Percentiles rank a stretch among this genome's conserved stretches.
Conservation (phyloP, 176 grass and related monocot genomes). For the Aegilops bicornis region DNA sequence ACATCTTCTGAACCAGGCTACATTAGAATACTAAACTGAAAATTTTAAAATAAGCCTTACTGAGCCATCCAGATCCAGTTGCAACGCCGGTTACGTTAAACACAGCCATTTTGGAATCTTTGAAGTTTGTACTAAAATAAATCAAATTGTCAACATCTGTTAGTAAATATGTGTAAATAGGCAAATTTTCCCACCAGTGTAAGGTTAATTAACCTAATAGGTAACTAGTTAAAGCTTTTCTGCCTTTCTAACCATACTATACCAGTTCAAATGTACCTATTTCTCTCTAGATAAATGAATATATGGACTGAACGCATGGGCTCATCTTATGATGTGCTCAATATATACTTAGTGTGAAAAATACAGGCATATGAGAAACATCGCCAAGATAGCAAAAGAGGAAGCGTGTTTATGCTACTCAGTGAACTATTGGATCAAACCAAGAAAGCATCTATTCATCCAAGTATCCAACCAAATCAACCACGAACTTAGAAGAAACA, state of each 20-base stretch:
- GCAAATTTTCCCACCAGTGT: background rate
- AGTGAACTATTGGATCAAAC: background rate
- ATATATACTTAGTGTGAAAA: background rate
- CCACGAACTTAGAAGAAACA: background rate
- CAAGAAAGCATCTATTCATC: background rate
- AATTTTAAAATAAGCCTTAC: slow-evolving; percentile 3
- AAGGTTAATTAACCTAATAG: background rate
- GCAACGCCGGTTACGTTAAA: background rate
- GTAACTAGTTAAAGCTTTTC: background rate
- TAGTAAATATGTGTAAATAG: background rate
- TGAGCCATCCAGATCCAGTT: slow-evolving; percentile 1
- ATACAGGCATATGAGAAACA: background rate
- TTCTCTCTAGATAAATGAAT: background rate
- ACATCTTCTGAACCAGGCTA: background rate
- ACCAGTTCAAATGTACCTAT: background rate
- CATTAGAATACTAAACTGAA: slow-evolving; percentile 10
- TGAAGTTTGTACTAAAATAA: slow-evolving; percentile 28
- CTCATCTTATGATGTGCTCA: background rate
- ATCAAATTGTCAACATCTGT: slow-evolving; percentile 11
- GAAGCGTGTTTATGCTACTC: background rate
- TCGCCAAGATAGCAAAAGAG: background rate
- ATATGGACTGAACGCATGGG: background rate
- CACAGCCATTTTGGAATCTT: slow-evolving; percentile 24
- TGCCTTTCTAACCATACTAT: background rate
- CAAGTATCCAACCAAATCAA: background rate